Percentiles rank a stretch among this genome's conserved stretches.
Evolutionary conservation across 305 asterid species (phyloP).

Genomic region (Fraxinus greggii): DNA sequence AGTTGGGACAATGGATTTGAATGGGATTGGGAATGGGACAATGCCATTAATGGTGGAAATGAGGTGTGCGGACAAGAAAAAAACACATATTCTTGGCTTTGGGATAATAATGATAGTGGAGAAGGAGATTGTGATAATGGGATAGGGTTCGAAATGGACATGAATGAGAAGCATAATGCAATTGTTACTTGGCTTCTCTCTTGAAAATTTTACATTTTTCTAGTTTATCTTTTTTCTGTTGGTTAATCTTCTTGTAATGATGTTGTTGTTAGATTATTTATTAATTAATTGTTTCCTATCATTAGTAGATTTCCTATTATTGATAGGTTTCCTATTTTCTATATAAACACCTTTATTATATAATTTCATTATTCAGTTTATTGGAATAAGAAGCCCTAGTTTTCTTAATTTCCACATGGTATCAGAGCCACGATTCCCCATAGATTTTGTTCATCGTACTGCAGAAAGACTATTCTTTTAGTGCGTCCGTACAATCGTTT

Average conservation of each 20-base stretch:
- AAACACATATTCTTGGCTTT: conserved; percentile 22
- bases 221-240: background rate
- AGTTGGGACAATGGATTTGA: conserved; percentile 1
- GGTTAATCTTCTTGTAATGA: background rate
- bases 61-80: background rate
- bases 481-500: too few relatives aligned
- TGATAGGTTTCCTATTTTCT: too few relatives aligned
- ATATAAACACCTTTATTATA: too few relatives aligned
- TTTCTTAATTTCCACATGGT: too few relatives aligned
- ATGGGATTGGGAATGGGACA: conserved; percentile 21
- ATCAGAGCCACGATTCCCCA: too few relatives aligned
- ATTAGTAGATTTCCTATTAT: too few relatives aligned
- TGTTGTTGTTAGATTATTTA: too few relatives aligned
- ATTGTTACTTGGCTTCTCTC: conserved; percentile 44
- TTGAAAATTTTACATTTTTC: background rate
- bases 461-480: too few relatives aligned
- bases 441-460: too few relatives aligned
- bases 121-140: conserved; percentile 5
- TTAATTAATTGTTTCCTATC: too few relatives aligned
- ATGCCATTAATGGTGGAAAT: background rate
- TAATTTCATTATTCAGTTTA: too few relatives aligned
- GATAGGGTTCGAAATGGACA: conserved; percentile 3
- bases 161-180: conserved; percentile 26
- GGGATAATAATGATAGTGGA: conserved; percentile 16
- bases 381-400: too few relatives aligned